Evolutionary conservation across 768 basidiomycete genomes (phyloP), one percentile per base, ranked within the genome.

Genomic region (Antrodiella citrinella): DNA sequence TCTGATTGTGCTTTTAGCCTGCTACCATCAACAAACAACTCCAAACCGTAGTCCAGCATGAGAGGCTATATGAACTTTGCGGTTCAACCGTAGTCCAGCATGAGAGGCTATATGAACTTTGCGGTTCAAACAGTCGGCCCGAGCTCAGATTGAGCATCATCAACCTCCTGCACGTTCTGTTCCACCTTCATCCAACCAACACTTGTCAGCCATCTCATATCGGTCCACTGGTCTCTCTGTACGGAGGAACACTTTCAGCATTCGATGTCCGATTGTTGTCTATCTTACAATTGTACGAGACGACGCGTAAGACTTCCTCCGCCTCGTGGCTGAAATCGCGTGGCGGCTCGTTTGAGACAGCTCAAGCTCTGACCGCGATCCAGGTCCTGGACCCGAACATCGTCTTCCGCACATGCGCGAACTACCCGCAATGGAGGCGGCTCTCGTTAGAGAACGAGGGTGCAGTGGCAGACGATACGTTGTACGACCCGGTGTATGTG

Each of bases 121-220:
- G 74, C 41, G 61, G 64, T 9, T 47, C 52, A 1, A 51, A 62
- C 20, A 48, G 44, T 24, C 57, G 23, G 38, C 54, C 39, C 24
- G 55, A 55, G 7, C 54, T 62, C 3, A 73, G 81, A 19, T 70
- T 76, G 20, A 66, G 71, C 2, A 61, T 87, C 23, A 69, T 84
- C 30, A 57, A 66, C n/a, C 65, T 89, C 1, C 66, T 94, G 3
- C 72, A 80, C 42, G 65, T 68, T 2, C 71, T 95, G 1, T 96
- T 94, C 70, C 65, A 76, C 49, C 73, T 84, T 12, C 83, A 93
- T 59, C 89, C 92, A 0, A 66, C 72, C 11, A 91, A 91, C 57
- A 86, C 91, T 2, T 94, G 89, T 59, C 94, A 95, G 62, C 75
- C 83, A 9, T 84, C 79, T 2, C 90, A 94, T 55, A 67, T 94